Base-by-base conservation (phyloP, 495 filamentous ascomycete species). In the Aspergillus cavernicola region DNA sequence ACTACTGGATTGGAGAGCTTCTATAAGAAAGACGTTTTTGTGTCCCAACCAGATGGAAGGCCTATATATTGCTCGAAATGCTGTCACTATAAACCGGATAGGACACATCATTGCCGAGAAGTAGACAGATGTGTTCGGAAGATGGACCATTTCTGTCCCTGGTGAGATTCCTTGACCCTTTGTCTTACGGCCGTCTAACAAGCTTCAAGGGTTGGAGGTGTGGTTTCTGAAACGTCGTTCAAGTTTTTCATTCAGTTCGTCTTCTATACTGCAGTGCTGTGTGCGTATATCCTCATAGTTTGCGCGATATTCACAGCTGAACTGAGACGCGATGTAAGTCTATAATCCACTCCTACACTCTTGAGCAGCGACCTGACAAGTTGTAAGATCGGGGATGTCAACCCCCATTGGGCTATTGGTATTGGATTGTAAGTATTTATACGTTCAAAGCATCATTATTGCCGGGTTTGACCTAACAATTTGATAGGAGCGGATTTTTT, bases 71-170 rank as follows among this genome's bases (percentile, higher is more conserved):
- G 92, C 69, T 80, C 80, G 8, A 75, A 76, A 44, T 97, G 92
- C 66, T 78, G 76, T 47, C 86, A 83, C 54, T 96, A 86, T 80
- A 96, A 96, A 63, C 81, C 85, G 4, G 92, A 96, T 59, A 76
- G 92, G 23, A 77, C 86, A 2, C 91, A 95, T 58, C 92, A 97
- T 67, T 92, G 86, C 64, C 84, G 85, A 36, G 87, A 93, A 59
- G 71, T 91, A 11, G 83, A 83, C 39, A 76, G 90, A 28, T 97
- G 92, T 67, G 85, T 92, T 24, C 72, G 75, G 26, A 92, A 89
- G 59, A 92, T 96, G 87, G 92, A 97, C 58, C 92, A 97, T 65
- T 96, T 89, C 60, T 97, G 92, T 66, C 92, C 92, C 1, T 97
- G 92, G 85, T 85, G 72, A 56, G 71, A 67, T 16, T 31, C 20